Conservation (phyloP, 805 yeast genomes). For the Ogataea methanolica region DNA sequence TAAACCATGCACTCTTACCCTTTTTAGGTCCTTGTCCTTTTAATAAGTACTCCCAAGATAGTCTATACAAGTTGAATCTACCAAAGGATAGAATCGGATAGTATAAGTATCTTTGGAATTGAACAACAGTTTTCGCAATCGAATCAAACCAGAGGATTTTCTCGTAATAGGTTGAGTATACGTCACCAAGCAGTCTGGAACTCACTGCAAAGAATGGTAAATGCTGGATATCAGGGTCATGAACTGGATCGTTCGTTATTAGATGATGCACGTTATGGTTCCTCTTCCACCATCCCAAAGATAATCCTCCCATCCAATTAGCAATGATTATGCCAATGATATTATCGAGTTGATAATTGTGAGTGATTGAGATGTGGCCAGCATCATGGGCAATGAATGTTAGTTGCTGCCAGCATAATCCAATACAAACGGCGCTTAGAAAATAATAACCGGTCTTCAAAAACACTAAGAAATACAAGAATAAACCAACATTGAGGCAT, state of each 20-base stretch:
- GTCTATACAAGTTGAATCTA: constrained; percentile 75
- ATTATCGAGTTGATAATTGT: constrained; percentile 72
- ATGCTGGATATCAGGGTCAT: constrained; percentile 93
- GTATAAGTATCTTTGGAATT: constrained; percentile 63
- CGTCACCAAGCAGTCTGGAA: constrained; percentile 57
- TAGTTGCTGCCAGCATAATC: constrained; percentile 84
- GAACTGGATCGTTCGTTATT: constrained; percentile 88
- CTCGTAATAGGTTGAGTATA: constrained; percentile 80
- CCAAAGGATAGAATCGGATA: constrained; percentile 81
- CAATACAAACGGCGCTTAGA: constrained; percentile 61
- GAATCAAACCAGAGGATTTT: constrained; percentile 62
- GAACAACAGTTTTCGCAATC: constrained; percentile 53
- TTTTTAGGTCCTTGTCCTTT: constrained; percentile 73
- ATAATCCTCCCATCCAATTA: constrained; percentile 79
- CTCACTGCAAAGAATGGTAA: constrained; percentile 88
- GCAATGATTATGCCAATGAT: constrained; percentile 70
- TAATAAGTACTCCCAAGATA: constrained; percentile 74
- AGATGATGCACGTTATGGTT: constrained; percentile 93
- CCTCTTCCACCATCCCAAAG: constrained; percentile 93
- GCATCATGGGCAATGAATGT: constrained; percentile 89
- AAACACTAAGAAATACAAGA: constrained; percentile 44
- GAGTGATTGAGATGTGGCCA: constrained; percentile 81
- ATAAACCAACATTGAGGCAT: constrained; percentile 52
- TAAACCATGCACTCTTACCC: constrained; percentile 84
- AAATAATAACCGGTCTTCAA: constrained; percentile 42